A percentile compares a stretch with the other conserved stretches of the same genome.
These are phyloP conservation scores for Graphiopsis chlorocephala DNA, from an alignment of 2,329 filamentous ascomycete genomes.

Conservation along the genomic window DNA sequence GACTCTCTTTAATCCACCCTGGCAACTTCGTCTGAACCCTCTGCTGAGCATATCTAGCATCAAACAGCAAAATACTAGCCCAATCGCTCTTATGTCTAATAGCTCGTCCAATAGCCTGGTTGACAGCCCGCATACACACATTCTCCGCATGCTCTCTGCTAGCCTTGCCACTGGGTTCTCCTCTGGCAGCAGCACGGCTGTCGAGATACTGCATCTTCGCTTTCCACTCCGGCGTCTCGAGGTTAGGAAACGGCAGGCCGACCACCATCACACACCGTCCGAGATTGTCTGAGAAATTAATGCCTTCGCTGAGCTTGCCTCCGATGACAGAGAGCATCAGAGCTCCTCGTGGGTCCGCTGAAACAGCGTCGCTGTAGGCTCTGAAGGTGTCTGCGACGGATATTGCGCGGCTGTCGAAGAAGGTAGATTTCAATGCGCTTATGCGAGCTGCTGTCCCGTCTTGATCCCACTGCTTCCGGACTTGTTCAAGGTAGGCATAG, in stretches of 20 bases:
- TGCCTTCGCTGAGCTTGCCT: slow-evolving; percentile 93
- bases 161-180: slow-evolving; percentile 43
- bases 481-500: slow-evolving; percentile 82
- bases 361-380: slow-evolving; percentile 68
- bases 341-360: slow-evolving; percentile 56
- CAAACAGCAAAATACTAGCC: slow-evolving; percentile 82
- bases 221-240: slow-evolving; percentile 86
- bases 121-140: slow-evolving; percentile 92
- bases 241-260: slow-evolving; percentile 89
- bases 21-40: slow-evolving; percentile 78
- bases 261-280: slow-evolving; percentile 90
- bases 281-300: slow-evolving; percentile 92
- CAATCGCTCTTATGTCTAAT: slow-evolving; percentile 88
- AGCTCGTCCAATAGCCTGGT: slow-evolving; percentile 90
- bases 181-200: slow-evolving; percentile 46
- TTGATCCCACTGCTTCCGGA: slow-evolving; percentile 48
- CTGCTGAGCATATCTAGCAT: slow-evolving; percentile 71
- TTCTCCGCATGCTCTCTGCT: slow-evolving; percentile 88
- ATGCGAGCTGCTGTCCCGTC: slow-evolving; percentile 29
- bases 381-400: slow-evolving; percentile 68
- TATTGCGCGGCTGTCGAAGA: slow-evolving; percentile 54
- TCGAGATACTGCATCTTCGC: slow-evolving; percentile 88
- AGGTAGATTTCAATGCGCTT: slow-evolving; percentile 41
- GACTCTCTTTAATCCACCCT: slow-evolving; percentile 77
- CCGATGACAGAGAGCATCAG: slow-evolving; percentile 87